These are phyloP conservation scores for Botrytis squamosa DNA, from an alignment of 2,329 filamentous ascomycete species.

Conservation along the genomic window DNA sequence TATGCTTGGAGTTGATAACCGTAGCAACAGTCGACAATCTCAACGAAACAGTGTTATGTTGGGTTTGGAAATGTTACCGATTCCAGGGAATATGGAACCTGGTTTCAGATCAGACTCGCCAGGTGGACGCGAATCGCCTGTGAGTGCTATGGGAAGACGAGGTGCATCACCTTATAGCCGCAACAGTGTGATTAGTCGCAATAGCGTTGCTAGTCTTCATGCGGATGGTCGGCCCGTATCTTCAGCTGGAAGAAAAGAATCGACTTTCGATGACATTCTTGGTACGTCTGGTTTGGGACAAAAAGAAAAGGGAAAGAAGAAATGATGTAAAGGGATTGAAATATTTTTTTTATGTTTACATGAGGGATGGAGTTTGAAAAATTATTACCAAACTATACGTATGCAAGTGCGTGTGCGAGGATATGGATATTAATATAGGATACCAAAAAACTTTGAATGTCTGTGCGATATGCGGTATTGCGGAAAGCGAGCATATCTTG, in stretches of 20 bases:
- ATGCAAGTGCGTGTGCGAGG: neutral
- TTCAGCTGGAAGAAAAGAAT: slow-evolving; percentile 21
- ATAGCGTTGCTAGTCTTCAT: neutral
- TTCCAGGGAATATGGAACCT: slow-evolving; percentile 25
- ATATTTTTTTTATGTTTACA: slow-evolving; percentile 1
- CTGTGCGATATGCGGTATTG: neutral
- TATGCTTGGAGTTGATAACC: slow-evolving; percentile 1
- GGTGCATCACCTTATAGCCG: slow-evolving; percentile 13
- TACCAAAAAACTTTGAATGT: slow-evolving; percentile 2
- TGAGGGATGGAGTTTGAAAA: slow-evolving; percentile 9
- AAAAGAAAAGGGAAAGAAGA: slow-evolving; percentile 36
- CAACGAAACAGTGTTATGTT: slow-evolving; percentile 36
- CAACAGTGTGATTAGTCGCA: slow-evolving; percentile 3
- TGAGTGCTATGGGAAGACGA: slow-evolving; percentile 5
- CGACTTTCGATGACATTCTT: slow-evolving; percentile 52
- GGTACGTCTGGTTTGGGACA: slow-evolving; percentile 43
- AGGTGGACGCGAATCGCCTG: slow-evolving; percentile 7
- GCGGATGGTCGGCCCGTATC: neutral
- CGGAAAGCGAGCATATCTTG: neutral
- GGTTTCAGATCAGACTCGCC: slow-evolving; percentile 4
- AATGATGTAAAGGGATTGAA: neutral
- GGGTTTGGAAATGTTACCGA: slow-evolving; percentile 36
- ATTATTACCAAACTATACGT: neutral
- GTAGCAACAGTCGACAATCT: slow-evolving; percentile 20
- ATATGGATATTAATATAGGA: neutral